A percentile compares a stretch with the other conserved stretches of the same genome.
Evolutionary conservation across 1,284 basidiomycete genomes (phyloP).

Genomic region (Leccinum subrobustum): DNA sequence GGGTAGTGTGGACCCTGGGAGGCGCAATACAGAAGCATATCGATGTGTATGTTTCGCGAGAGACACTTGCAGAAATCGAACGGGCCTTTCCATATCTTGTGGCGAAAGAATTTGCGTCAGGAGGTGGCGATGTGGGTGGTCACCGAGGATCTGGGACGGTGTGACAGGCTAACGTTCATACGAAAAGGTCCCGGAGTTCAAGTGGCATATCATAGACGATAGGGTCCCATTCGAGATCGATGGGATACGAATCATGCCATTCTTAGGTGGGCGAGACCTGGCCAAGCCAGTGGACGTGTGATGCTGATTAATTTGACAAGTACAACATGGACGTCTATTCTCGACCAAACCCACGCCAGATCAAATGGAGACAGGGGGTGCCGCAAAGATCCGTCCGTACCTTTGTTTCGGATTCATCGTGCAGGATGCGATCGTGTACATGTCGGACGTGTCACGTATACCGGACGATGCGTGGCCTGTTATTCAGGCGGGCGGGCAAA

Average conservation of each 20-base stretch:
- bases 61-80: conserved; percentile 64
- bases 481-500: conserved; percentile 39
- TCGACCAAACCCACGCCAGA: conserved; percentile 32
- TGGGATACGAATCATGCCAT: conserved; percentile 63
- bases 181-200: conserved; percentile 68
- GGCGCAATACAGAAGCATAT: conserved; percentile 67
- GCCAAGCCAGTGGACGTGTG: not conserved
- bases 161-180: conserved; percentile 1
- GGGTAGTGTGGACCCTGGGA: conserved; percentile 70
- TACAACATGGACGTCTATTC: conserved; percentile 67
- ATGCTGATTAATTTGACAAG: conserved; percentile 33
- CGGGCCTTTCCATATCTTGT: conserved; percentile 78
- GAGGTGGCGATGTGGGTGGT: conserved; percentile 72
- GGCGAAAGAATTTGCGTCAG: conserved; percentile 70
- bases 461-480: conserved; percentile 65
- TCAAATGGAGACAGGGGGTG: conserved; percentile 2
- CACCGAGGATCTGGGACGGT: not conserved
- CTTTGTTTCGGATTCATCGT: conserved; percentile 76
- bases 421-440: conserved; percentile 59
- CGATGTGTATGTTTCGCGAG: conserved; percentile 68
- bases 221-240: conserved; percentile 62
- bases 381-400: conserved; percentile 50
- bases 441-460: conserved; percentile 75
- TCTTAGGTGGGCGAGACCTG: conserved; percentile 49
- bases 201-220: conserved; percentile 76